Conservation (phyloP, 139 green algal genomes). For the Bryopsis sp. region DNA sequence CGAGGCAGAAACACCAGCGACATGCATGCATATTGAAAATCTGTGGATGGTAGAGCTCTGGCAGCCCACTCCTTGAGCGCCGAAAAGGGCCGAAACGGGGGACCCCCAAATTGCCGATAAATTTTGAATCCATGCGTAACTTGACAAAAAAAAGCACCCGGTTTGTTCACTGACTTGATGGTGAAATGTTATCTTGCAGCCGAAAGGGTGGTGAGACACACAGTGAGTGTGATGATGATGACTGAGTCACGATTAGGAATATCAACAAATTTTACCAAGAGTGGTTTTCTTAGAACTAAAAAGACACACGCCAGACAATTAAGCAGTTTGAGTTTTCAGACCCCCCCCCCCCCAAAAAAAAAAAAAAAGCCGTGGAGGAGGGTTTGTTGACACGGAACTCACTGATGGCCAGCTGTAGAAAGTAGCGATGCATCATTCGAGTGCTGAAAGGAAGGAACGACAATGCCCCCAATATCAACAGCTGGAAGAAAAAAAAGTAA, state of each 20-base stretch:
- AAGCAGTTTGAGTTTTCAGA: too few species aligned
- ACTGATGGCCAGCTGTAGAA: slow-evolving; percentile 3
- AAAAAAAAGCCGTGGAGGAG: too few species aligned
- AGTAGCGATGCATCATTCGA: not conserved
- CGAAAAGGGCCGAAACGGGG: slow-evolving; percentile 3
- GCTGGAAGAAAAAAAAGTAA: not conserved
- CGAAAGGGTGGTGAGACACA: too few species aligned
- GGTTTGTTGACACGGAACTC: too few species aligned
- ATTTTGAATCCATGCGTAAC: not conserved
- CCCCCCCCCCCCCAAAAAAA: too few species aligned
- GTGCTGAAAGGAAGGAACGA: not conserved
- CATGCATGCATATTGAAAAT: slow-evolving; percentile 29
- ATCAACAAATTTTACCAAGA: too few species aligned
- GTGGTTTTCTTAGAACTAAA: too few species aligned
- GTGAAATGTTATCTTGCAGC: too few species aligned
- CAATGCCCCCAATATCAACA: not conserved
- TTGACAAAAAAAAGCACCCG: not conserved
- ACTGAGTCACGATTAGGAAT: too few species aligned
- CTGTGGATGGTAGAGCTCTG: slow-evolving; percentile 17
- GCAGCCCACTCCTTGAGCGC: slow-evolving; percentile 5
- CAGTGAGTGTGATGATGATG: too few species aligned
- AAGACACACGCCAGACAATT: too few species aligned
- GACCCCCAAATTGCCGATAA: not conserved
- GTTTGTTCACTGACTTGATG: not conserved
- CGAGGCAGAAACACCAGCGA: slow-evolving; percentile 19